Base-by-base conservation (phyloP, 164 flowering plant species). In the Umbellularia californica region DNA sequence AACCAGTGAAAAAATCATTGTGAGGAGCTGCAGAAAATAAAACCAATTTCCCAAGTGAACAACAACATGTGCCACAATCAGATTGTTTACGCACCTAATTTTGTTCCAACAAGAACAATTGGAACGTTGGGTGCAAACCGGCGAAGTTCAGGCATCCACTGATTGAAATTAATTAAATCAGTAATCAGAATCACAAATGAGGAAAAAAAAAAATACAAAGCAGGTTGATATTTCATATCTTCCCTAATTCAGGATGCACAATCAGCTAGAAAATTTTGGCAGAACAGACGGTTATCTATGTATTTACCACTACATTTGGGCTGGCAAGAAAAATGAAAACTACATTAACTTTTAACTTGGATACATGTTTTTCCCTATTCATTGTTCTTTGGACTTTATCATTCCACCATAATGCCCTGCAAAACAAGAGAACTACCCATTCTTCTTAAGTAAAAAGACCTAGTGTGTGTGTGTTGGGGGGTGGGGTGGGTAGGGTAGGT, bases 71-170 rank as follows among this genome's bases (percentile, higher is more conserved):
- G 28, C 30, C 41, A 15, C 11, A 41, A 17, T n/a, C 51, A 71
- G 68, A 25, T 76, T 52, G 25, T 50, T 12, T 63, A 73, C 85
- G 30, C 81, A 95, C 99, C 99, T 82, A 95, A 69, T 74, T 95
- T 95, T 50, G 99, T 95, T 72, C 99, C 99, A 81, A 95, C 99
- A 72, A 95, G 97, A 72, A 95, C 93, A 81, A 95, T 84, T 47
- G 99, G 99, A 77, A 95, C 99, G 80, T 90, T 90, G 10, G 99
- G 98, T 24, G 98, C 99, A 81, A 93, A 95, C 64, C 98, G 83
- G 10, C 93, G 95, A 76, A 95, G 97, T 79, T 95, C 99, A 5
- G 99, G 99, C 97, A 95, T 95, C 99, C 99, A 95, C 99, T 95
- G 89, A 19, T 58, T 23, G 23, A 72, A 68, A 72, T 15, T 55